A percentile compares a stretch with the other conserved stretches of the same genome.
These are phyloP conservation scores for Pythium aquatile DNA, from an alignment of 352 stramenopile genomes.

Conservation along the genomic window DNA sequence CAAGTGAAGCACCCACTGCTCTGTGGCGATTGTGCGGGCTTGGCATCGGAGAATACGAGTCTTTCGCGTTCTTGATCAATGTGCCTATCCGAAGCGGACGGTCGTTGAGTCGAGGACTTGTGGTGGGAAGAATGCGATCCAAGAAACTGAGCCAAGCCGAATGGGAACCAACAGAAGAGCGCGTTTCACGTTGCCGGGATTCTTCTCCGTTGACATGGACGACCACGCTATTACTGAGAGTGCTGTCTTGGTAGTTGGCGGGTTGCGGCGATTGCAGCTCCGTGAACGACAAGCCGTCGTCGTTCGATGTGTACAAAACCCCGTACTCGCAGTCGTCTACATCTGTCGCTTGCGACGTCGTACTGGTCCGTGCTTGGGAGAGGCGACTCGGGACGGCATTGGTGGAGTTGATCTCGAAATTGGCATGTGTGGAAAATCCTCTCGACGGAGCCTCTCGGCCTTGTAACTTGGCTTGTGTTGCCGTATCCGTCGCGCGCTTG, in stretches of 20 bases:
- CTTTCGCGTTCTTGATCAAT: constrained; percentile 47
- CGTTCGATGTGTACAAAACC: constrained; percentile 41
- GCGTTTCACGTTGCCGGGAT: background rate
- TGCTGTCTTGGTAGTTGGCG: background rate
- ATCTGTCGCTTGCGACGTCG: constrained; percentile 15
- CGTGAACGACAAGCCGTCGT: constrained; percentile 64
- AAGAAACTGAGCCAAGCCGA: constrained; percentile 3
- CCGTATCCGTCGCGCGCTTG: constrained; percentile 50
- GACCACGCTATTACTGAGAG: background rate
- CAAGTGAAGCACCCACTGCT: background rate
- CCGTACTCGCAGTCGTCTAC: constrained; percentile 43
- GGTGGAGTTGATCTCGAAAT: background rate
- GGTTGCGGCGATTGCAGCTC: constrained; percentile 40
- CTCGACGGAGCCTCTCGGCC: constrained; percentile 19
- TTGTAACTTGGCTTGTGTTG: constrained; percentile 61
- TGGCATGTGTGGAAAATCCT: background rate
- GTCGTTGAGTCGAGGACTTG: background rate
- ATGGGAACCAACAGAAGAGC: background rate
- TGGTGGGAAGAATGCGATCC: constrained; percentile 5
- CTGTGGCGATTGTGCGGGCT: background rate
- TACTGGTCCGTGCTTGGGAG: background rate
- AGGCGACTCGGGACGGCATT: background rate
- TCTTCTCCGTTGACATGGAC: background rate
- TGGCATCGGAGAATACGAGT: constrained; percentile 51
- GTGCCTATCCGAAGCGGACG: background rate